phyloP scores from a whole-genome alignment of 805 yeast genomes.

The Candida alai region DNA sequence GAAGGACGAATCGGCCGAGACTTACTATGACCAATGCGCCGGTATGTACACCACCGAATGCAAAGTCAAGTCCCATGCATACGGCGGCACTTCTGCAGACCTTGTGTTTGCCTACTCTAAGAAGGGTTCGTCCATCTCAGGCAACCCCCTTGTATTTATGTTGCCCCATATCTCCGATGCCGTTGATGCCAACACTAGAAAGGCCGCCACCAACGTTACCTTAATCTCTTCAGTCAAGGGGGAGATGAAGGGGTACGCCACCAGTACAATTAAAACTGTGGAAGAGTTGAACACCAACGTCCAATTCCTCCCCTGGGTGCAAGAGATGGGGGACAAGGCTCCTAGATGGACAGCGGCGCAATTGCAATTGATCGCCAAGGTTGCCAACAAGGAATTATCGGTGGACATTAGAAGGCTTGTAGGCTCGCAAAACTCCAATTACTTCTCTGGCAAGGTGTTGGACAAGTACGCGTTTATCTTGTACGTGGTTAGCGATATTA shows the following conservation, averaged over 20 bases:
- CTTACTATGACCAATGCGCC: constrained; percentile 58
- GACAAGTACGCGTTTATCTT: constrained; percentile 19
- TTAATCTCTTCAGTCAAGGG: constrained; percentile 53
- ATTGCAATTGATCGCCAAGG: constrained; percentile 10
- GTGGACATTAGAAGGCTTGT: constrained; percentile 16
- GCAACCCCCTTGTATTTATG: constrained; percentile 51
- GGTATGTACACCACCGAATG: constrained; percentile 55
- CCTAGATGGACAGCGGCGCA: constrained; percentile 11
- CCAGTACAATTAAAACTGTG: constrained; percentile 36
- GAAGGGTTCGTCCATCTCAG: constrained; percentile 44
- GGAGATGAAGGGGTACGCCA: constrained; percentile 40
- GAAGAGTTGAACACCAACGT: constrained; percentile 43
- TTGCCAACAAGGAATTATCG: constrained; percentile 15
- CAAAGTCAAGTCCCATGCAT: constrained; percentile 5
- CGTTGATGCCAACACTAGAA: constrained; percentile 29
- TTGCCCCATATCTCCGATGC: constrained; percentile 62
- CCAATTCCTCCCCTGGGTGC: constrained; percentile 42
- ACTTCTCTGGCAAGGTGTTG: constrained; percentile 22
- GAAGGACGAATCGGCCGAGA: constrained; percentile 26
- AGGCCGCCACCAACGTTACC: constrained; percentile 27
- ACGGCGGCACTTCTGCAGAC: constrained; percentile 3
- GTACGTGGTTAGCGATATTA: constrained; percentile 18
- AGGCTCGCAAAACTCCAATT: constrained; percentile 17
- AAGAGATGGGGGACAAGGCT: constrained; percentile 10
- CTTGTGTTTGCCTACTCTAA: constrained; percentile 14